Percentiles rank a stretch among this genome's conserved stretches.
Conservation (phyloP, 345 rosid species). For the Syzygium aqueum region DNA sequence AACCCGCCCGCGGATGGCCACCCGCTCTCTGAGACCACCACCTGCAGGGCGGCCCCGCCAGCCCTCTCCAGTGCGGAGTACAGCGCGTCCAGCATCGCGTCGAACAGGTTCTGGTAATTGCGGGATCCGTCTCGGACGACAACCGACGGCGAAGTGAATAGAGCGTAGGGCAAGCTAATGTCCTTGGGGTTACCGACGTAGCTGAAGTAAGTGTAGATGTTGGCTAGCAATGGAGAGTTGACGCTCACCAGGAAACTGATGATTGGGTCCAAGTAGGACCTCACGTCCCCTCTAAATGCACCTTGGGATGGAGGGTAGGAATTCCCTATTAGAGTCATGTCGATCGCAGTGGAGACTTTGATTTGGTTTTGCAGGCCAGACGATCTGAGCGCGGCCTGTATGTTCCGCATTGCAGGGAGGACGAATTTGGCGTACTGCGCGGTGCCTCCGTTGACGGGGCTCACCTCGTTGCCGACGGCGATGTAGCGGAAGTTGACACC, state of each 20-base stretch:
- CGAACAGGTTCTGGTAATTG: slow-evolving; percentile 26
- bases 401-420: slow-evolving; percentile 22
- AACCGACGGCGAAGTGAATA: slow-evolving; percentile 15
- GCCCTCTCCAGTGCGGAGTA: slow-evolving; percentile 22
- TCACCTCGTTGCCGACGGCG: slow-evolving; percentile 38
- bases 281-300: slow-evolving; percentile 17
- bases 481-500: slow-evolving; percentile 27
- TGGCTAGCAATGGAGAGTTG: slow-evolving; percentile 18
- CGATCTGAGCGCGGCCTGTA: slow-evolving; percentile 18
- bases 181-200: slow-evolving; percentile 13
- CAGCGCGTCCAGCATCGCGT: slow-evolving; percentile 24
- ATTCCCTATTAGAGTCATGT: slow-evolving; percentile 22
- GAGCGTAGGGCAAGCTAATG: slow-evolving; percentile 20
- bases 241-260: slow-evolving; percentile 5
- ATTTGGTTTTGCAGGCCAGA: slow-evolving; percentile 23
- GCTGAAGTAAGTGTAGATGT: slow-evolving; percentile 29
- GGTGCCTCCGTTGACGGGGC: not conserved
- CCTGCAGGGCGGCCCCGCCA: slow-evolving; percentile 10
- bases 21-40: slow-evolving; percentile 32
- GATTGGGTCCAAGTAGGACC: slow-evolving; percentile 17
- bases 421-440: slow-evolving; percentile 14
- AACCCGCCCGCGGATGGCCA: slow-evolving; percentile 26
- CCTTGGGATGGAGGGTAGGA: slow-evolving; percentile 34
- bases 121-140: slow-evolving; percentile 13
- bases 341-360: slow-evolving; percentile 32